phyloP scores from a whole-genome alignment of 2,329 filamentous ascomycete genomes.

The Aspergillus felis region DNA sequence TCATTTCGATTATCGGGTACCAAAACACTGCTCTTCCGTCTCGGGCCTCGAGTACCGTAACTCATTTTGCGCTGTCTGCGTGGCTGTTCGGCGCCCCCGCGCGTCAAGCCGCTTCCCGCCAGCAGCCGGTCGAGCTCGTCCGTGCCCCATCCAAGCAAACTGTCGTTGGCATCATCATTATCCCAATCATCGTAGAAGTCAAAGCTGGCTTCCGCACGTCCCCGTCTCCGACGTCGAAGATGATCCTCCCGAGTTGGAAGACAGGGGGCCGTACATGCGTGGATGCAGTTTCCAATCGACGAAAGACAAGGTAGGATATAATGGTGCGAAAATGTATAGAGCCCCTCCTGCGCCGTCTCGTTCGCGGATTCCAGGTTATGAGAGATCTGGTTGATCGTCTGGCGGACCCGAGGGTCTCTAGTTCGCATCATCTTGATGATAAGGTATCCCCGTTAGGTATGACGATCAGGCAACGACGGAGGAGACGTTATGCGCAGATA shows the following conservation, averaged over 20 bases:
- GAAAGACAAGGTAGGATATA: slow-evolving; percentile 80
- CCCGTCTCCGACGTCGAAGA: slow-evolving; percentile 64
- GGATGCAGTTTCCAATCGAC: slow-evolving; percentile 62
- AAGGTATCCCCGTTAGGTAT: not conserved
- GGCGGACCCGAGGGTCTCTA: slow-evolving; percentile 79
- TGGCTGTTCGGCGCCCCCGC: slow-evolving; percentile 56
- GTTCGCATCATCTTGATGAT: slow-evolving; percentile 53
- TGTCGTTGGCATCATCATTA: slow-evolving; percentile 54
- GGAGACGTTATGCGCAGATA: slow-evolving; percentile 8
- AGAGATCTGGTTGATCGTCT: slow-evolving; percentile 88
- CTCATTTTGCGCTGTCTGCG: slow-evolving; percentile 78
- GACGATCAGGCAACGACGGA: slow-evolving; percentile 32
- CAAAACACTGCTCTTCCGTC: slow-evolving; percentile 54
- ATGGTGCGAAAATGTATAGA: slow-evolving; percentile 82
- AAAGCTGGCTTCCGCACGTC: slow-evolving; percentile 74
- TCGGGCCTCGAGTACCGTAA: slow-evolving; percentile 68
- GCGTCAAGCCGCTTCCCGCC: slow-evolving; percentile 56
- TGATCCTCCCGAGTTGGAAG: slow-evolving; percentile 69
- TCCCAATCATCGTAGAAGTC: slow-evolving; percentile 99
- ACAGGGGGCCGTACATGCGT: slow-evolving; percentile 66
- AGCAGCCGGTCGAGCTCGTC: slow-evolving; percentile 84
- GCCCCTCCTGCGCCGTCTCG: slow-evolving; percentile 82
- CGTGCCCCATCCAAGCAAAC: slow-evolving; percentile 70
- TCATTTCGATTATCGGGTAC: slow-evolving; percentile 56
- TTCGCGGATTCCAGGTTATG: slow-evolving; percentile 88